phyloP scores from a whole-genome alignment of 495 filamentous ascomycete genomes.

The Cryomyces antarcticus region DNA sequence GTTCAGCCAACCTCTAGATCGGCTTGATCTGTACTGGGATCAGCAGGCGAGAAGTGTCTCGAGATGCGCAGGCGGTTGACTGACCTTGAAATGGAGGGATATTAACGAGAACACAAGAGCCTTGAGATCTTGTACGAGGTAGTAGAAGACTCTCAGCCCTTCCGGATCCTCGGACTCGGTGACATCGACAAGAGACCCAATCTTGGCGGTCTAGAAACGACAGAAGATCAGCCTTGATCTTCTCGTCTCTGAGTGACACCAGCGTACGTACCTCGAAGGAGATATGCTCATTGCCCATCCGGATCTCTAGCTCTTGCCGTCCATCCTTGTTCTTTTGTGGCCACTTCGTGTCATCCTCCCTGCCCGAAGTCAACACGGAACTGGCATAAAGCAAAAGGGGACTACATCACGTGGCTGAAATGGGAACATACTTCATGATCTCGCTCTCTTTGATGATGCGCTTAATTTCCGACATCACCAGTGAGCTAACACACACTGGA shows the following conservation, averaged over 20 bases:
- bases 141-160: slow-evolving; percentile 97
- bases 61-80: not conserved
- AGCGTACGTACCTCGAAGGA: slow-evolving; percentile 61
- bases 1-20: slow-evolving; percentile 4
- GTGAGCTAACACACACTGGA: slow-evolving; percentile 84
- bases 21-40: slow-evolving; percentile 16
- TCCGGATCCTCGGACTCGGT: slow-evolving; percentile 92
- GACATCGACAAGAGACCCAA: slow-evolving; percentile 91
- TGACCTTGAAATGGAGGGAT: slow-evolving; percentile 86
- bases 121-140: slow-evolving; percentile 94
- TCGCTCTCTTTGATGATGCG: slow-evolving; percentile 94
- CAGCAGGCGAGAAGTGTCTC: slow-evolving; percentile 1
- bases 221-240: not conserved
- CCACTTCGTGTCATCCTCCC: slow-evolving; percentile 99
- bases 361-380: slow-evolving; percentile 15
- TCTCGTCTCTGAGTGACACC: not conserved
- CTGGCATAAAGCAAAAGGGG: slow-evolving; percentile 9
- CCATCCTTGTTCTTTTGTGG: slow-evolving; percentile 99
- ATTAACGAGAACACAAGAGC: slow-evolving; percentile 93
- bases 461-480: slow-evolving; percentile 90
- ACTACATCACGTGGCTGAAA: slow-evolving; percentile 90
- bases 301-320: slow-evolving; percentile 88
- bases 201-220: slow-evolving; percentile 69
- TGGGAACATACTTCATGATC: slow-evolving; percentile 66
- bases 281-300: slow-evolving; percentile 87